Conservation (phyloP, 495 filamentous ascomycete species). For the Venustampulla echinocandica region DNA sequence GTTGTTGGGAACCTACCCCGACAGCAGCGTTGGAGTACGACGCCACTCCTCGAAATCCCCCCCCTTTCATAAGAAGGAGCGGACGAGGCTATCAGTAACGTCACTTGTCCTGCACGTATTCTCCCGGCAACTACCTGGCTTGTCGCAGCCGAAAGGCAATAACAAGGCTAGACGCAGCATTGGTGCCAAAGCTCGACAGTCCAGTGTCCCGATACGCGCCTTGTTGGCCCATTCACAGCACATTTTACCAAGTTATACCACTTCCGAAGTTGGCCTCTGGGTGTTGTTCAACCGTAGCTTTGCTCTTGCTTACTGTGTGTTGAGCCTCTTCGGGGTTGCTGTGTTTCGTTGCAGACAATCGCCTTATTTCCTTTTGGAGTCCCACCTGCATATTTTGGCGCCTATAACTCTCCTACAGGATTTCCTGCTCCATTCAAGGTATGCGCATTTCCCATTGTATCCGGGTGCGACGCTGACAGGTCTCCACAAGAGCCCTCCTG, state of each 20-base stretch:
- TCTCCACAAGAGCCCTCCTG: too few species aligned
- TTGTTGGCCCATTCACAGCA: conserved; percentile 5
- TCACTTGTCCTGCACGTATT: conserved; percentile 10
- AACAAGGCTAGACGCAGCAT: conserved; percentile 17
- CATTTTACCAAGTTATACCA: conserved; percentile 8
- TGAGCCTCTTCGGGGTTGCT: too few species aligned
- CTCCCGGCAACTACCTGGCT: conserved; percentile 13
- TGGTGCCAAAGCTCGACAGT: conserved; percentile 17
- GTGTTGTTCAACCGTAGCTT: too few species aligned
- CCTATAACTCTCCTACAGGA: too few species aligned
- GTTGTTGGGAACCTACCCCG: neutral
- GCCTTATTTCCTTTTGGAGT: too few species aligned
- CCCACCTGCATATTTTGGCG: too few species aligned
- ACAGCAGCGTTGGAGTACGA: conserved; percentile 8
- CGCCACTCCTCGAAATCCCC: neutral
- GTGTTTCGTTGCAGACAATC: too few species aligned
- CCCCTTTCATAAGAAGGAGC: neutral
- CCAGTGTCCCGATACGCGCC: conserved; percentile 16
- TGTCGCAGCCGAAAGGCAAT: conserved; percentile 5
- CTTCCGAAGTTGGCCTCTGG: neutral
- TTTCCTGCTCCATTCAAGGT: too few species aligned
- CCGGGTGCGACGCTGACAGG: too few species aligned
- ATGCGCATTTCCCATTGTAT: too few species aligned
- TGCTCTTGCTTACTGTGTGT: too few species aligned
- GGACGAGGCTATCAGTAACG: neutral